Base-by-base conservation (phyloP, 192 early-diverging fungal species). In the Coemansia sp. region DNA sequence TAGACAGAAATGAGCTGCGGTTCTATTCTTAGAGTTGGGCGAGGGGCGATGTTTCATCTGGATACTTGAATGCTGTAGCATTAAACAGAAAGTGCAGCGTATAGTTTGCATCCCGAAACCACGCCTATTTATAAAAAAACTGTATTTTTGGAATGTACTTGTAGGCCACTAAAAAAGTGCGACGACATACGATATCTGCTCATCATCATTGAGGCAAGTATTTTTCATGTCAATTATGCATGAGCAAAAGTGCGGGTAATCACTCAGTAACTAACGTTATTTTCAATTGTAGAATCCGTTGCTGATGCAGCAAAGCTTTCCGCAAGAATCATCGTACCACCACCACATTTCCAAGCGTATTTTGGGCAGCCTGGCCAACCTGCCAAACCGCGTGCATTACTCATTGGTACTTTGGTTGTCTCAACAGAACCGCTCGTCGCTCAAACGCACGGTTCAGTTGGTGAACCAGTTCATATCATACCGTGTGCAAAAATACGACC, bases 391-490 rank as follows among this genome's bases (percentile, higher is more conserved):
- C 50, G 82, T 93, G n/a, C 95, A 95, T 78, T 89, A 95, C 62
- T 85, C 85, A 36, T 72, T 97, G 34, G 92, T 94, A 9, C 87
- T 88, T 61, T 94, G 93, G 91, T 88, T 93, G 63, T 75, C 86
- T 63, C 80, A 82, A 87, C 70, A 86, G 25, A 71, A 87, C 9
- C 60, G 82, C 5, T 69, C 79, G 4, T 71, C 81, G 19, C 90
- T 97, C 67, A 84, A 86, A 57, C 84, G 85, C 52, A 86, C 87
- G 28, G 85, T 96, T 23, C 85, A 88, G 20, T 75, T 96, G 47
- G 90, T 94, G 28, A 92, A 94, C 71, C 85, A 90, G 34, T 96
- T 96, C 53, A 88, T 95, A 40, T 88, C 89, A 12, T 89, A 87
- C 72, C 80, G 93, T 23, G 78, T 97, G 8, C 80, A 88, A n/a